A percentile compares a stretch with the other conserved stretches of the same genome.
Evolutionary conservation across 2,329 filamentous ascomycete species (phyloP).

Genomic region (Lasiodiplodia sp.): DNA sequence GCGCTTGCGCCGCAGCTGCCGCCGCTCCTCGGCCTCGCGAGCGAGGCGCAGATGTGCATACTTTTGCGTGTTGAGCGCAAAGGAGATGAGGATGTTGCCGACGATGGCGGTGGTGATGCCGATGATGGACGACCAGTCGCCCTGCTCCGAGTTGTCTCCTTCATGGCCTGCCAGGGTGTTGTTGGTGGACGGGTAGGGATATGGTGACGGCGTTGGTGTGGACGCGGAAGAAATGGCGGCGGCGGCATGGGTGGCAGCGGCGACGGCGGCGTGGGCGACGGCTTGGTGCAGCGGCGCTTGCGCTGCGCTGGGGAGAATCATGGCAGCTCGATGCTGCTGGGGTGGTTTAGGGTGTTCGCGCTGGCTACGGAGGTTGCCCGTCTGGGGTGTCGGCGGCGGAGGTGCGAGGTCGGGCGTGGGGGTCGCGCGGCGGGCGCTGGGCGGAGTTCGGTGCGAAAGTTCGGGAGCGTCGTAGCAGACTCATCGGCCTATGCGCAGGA

Average conservation of each 20-base stretch:
- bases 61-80: conserved; percentile 94
- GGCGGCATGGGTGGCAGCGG: conserved; percentile 8
- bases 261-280: conserved; percentile 2
- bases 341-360: not conserved
- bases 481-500: conserved; percentile 15
- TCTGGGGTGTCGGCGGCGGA: not conserved
- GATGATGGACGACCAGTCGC: conserved; percentile 86
- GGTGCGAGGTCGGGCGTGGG: not conserved
- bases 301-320: conserved; percentile 25
- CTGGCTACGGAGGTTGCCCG: not conserved
- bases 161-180: not conserved
- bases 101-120: conserved; percentile 92
- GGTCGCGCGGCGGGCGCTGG: conserved; percentile 12
- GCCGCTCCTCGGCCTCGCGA: conserved; percentile 67
- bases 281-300: conserved; percentile 25
- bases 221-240: conserved; percentile 7
- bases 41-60: conserved; percentile 91
- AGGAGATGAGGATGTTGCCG: conserved; percentile 91
- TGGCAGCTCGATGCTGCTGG: conserved; percentile 15
- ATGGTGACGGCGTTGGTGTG: not conserved
- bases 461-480: conserved; percentile 6
- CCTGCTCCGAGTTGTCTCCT: not conserved
- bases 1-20: conserved; percentile 32
- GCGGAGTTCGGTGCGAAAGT: not conserved
- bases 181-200: not conserved